phyloP scores from a whole-genome alignment of 371 early-diverging fungal genomes.

The Mucor saturninus region DNA sequence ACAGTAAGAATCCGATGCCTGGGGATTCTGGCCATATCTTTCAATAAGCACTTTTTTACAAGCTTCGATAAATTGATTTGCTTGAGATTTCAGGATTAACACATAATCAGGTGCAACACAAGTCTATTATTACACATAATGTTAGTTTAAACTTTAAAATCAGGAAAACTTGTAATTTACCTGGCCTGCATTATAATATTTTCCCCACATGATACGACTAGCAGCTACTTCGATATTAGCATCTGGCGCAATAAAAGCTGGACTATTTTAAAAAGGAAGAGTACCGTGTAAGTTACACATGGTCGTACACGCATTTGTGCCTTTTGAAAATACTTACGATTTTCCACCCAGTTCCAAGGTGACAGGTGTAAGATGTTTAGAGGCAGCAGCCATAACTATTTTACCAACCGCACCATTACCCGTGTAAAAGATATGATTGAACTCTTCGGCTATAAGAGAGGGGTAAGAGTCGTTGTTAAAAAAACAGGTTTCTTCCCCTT shows the following conservation, averaged over 20 bases:
- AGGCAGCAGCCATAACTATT: slow-evolving; percentile 79
- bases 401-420: slow-evolving; percentile 85
- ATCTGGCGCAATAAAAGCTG: slow-evolving; percentile 75
- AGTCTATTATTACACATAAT: slow-evolving; percentile 49
- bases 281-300: neutral
- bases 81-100: slow-evolving; percentile 62
- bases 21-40: slow-evolving; percentile 54
- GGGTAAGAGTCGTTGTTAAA: slow-evolving; percentile 15
- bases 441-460: slow-evolving; percentile 48
- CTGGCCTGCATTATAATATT: slow-evolving; percentile 80
- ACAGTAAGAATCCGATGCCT: slow-evolving; percentile 57
- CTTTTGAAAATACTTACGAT: slow-evolving; percentile 37
- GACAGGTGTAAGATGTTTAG: slow-evolving; percentile 78
- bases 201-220: slow-evolving; percentile 77
- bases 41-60: slow-evolving; percentile 51
- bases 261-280: slow-evolving; percentile 41
- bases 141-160: neutral
- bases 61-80: slow-evolving; percentile 55
- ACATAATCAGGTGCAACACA: slow-evolving; percentile 91
- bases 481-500: neutral
- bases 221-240: slow-evolving; percentile 71
- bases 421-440: slow-evolving; percentile 93
- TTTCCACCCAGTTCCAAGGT: slow-evolving; percentile 91
- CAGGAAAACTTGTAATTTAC: slow-evolving; percentile 20
- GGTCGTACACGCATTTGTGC: neutral